phyloP scores from a whole-genome alignment of 441 rosid genomes.

The Bruguiera hainesii region DNA sequence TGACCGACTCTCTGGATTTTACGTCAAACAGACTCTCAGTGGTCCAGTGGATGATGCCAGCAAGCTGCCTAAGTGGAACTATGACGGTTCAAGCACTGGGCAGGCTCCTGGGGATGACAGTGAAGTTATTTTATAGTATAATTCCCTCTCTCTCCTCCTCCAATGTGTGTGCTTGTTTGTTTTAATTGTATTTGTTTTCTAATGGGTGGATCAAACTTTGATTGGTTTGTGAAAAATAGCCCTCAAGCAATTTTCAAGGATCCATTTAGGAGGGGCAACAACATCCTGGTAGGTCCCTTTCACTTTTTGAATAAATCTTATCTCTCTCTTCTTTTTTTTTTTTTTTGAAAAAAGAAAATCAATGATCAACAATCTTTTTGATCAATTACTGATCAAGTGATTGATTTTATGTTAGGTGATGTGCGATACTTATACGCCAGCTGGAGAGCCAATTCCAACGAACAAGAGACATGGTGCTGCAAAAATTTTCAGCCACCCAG shows the following conservation, averaged over 20 bases:
- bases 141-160: background rate
- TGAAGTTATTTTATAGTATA: constrained; percentile 63
- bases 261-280: constrained; percentile 69
- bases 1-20: background rate
- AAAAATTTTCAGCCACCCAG: constrained; percentile 61
- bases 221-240: constrained; percentile 26
- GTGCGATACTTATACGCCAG: constrained; percentile 73
- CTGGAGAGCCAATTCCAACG: constrained; percentile 62
- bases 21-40: constrained; percentile 40
- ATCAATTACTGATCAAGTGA: no score
- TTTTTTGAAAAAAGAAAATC: background rate
- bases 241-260: constrained; percentile 74
- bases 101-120: constrained; percentile 78
- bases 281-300: constrained; percentile 44
- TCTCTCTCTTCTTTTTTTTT: background rate
- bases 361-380: no score
- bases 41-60: constrained; percentile 52
- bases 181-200: background rate
- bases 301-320: background rate
- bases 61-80: constrained; percentile 68
- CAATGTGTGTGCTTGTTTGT: background rate
- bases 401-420: constrained; percentile 38
- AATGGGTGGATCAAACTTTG: background rate
- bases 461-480: constrained; percentile 63
- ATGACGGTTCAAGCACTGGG: constrained; percentile 70